Conservation (phyloP, 495 filamentous ascomycete genomes). For the Aspergillus bertholletiae region DNA sequence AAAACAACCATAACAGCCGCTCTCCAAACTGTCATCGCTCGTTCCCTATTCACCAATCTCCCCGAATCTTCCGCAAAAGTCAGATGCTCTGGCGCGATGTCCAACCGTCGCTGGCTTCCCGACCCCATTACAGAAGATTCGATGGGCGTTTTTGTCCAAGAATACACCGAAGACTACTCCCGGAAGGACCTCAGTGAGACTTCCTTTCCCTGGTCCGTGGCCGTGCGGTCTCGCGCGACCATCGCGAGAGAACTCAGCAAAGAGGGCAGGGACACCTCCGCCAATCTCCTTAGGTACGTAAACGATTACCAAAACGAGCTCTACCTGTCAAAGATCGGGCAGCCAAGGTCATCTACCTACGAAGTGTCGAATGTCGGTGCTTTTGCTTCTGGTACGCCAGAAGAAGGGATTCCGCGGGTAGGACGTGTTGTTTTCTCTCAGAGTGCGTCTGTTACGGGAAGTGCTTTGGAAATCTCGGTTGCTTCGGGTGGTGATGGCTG, state of each 20-base stretch:
- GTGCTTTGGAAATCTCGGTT: conserved; percentile 33
- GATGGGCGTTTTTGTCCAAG: conserved; percentile 38
- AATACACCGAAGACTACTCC: conserved; percentile 16
- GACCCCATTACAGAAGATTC: conserved; percentile 28
- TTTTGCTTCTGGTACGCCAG: conserved; percentile 19
- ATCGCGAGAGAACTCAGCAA: conserved; percentile 26
- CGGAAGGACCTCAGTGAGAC: conserved; percentile 8
- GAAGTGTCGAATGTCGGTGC: conserved; percentile 47
- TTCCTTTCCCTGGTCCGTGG: conserved; percentile 35
- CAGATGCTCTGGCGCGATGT: conserved; percentile 23
- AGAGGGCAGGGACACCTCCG: conserved; percentile 29
- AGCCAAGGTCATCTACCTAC: conserved; percentile 26
- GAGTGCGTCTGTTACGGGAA: conserved; percentile 38
- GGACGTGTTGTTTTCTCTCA: conserved; percentile 42
- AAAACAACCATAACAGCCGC: conserved; percentile 35
- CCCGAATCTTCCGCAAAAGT: conserved; percentile 20
- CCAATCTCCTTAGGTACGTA: conserved; percentile 38
- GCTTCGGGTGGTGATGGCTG: conserved; percentile 39
- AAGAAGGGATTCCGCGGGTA: conserved; percentile 22
- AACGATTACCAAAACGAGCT: conserved; percentile 27
- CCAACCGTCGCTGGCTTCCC: conserved; percentile 32
- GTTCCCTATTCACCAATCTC: conserved; percentile 28
- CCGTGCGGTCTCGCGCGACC: conserved; percentile 24
- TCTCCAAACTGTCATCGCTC: conserved; percentile 31
- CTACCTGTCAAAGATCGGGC: conserved; percentile 31